A percentile compares a stretch with the other conserved stretches of the same genome.
Evolutionary conservation across 129 eudicot genomes (phyloP).

Genomic region (Ambrosia artemisiifolia): DNA sequence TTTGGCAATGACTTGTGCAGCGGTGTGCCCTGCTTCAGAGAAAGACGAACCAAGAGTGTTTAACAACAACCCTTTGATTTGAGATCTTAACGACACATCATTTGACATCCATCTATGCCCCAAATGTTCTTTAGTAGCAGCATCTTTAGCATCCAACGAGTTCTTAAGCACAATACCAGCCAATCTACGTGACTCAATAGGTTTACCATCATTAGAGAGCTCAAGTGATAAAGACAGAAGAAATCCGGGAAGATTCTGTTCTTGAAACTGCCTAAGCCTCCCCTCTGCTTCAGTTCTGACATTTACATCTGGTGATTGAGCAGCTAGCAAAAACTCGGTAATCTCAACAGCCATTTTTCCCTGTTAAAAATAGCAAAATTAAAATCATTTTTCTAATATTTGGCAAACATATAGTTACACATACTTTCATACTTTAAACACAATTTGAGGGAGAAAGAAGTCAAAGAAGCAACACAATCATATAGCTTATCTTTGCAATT

Average conservation of each 20-base stretch:
- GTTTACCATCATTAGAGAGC: slow-evolving; percentile 71
- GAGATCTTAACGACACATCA: slow-evolving; percentile 49
- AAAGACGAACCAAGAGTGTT: slow-evolving; percentile 70
- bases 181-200: slow-evolving; percentile 69
- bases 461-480: no score
- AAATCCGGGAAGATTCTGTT: slow-evolving; percentile 70
- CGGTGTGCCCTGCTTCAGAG: slow-evolving; percentile 72
- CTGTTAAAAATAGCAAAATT: background rate
- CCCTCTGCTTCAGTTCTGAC: slow-evolving; percentile 74
- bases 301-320: slow-evolving; percentile 69
- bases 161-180: slow-evolving; percentile 90
- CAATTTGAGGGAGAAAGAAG: no score
- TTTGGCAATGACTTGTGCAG: slow-evolving; percentile 88
- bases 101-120: slow-evolving; percentile 67
- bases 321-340: slow-evolving; percentile 61
- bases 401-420: background rate
- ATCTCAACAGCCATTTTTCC: slow-evolving; percentile 69
- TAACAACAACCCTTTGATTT: slow-evolving; percentile 57
- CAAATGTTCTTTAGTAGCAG: slow-evolving; percentile 51
- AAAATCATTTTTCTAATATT: background rate
- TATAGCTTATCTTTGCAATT: no score
- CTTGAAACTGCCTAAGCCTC: slow-evolving; percentile 62
- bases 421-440: background rate
- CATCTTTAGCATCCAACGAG: slow-evolving; percentile 82
- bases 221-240: slow-evolving; percentile 70